Base-by-base conservation (phyloP, 305 asterid genomes). In the Fraxinus ornus region DNA sequence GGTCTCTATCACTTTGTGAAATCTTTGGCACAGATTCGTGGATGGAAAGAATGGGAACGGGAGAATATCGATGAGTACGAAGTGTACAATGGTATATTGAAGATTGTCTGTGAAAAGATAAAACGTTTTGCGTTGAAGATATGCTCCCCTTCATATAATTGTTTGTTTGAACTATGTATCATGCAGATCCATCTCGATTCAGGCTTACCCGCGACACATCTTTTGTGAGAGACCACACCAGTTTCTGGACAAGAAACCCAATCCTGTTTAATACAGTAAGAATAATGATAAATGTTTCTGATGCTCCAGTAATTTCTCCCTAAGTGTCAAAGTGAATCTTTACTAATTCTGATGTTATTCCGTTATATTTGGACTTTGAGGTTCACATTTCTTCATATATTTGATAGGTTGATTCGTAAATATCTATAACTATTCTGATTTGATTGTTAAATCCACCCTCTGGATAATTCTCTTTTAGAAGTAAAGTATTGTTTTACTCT, bases 11-110 rank as follows among this genome's bases (percentile, higher is more conserved):
- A 12, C 74, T 10, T 83, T 78, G 24, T 71, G 57, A 76, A 37
- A 41, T 62, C 70, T 17, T 72, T 68, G 17, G 75, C 78, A 72
- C 84, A 93, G 98, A 96, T 93, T 87, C 98, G 99, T 21, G 90
- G 91, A 79, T 96, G 99, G 99, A 96, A 94, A 86, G 94, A 86
- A 3, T 96, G 99, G 98, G 98, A 96, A 85, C 79, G 49, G 19
- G 88, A 90, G 78, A 85, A 85, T 72, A 79, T 78, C 37, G 19
- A 64, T 22, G 89, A 91, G 28, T 70, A 82, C 28, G 92, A 88
- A 44, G 78, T 81, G 49, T 39, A 89, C 80, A 85, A 90, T 68
- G 98, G 98, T 94, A 92, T 21, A 0, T 64, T 66, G 6, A 5
- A n/a, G 64, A 55, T 62, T 75, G 4, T 8, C n/a, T 36, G 15